Conservation (phyloP, 164 flowering plant genomes). For the Tinospora cordifolia region DNA sequence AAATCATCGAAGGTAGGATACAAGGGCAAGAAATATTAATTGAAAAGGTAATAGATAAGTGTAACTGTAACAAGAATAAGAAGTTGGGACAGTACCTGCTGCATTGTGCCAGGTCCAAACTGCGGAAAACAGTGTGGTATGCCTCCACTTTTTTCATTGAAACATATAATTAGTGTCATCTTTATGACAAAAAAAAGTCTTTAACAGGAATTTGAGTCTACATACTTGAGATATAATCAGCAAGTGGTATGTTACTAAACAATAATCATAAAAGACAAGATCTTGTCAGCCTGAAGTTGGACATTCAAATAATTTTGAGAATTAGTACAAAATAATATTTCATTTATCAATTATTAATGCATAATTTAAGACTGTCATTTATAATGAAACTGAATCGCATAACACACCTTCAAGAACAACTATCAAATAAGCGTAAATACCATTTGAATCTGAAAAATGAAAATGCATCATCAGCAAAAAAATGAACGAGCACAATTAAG, state of each 20-base stretch:
- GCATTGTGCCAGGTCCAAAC: slow-evolving; percentile 92
- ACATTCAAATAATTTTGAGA: too few species aligned
- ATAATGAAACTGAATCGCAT: too few species aligned
- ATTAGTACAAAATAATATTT: too few species aligned
- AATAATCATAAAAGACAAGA: not conserved
- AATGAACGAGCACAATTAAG: not conserved
- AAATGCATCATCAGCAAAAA: not conserved
- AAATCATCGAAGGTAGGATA: not conserved
- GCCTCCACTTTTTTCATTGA: slow-evolving; percentile 63
- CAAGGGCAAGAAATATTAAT: not conserved
- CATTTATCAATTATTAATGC: not conserved
- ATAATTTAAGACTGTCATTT: too few species aligned
- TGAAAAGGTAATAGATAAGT: not conserved
- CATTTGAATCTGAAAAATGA: not conserved
- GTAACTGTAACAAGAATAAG: not conserved
- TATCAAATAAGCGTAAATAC: not conserved
- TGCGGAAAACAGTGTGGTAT: slow-evolving; percentile 97
- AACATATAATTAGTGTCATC: slow-evolving; percentile 16
- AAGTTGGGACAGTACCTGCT: slow-evolving; percentile 52
- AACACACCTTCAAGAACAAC: not conserved
- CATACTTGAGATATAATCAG: not conserved
- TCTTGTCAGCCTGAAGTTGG: not conserved
- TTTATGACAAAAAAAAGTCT: not conserved
- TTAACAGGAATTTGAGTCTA: not conserved
- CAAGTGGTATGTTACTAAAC: not conserved